Evolutionary conservation across 2,329 filamentous ascomycete species (phyloP).

Genomic region (Aspergillus proliferans): DNA sequence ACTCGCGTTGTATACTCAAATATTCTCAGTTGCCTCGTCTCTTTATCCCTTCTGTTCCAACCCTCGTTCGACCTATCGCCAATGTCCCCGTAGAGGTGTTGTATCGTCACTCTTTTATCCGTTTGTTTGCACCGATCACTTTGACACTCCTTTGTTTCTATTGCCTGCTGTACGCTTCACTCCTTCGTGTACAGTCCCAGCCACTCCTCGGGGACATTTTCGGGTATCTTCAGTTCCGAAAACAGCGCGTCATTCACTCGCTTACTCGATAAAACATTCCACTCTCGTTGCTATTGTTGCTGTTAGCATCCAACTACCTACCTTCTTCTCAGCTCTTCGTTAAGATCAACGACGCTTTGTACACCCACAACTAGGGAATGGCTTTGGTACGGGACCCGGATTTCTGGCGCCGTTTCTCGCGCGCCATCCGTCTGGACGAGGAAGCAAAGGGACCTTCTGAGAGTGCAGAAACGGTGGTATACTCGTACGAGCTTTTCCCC

Average conservation of each 20-base stretch:
- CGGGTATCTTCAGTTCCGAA: too few species aligned
- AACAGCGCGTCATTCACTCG: background rate
- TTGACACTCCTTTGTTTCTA: background rate
- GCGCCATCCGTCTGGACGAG: constrained; percentile 53
- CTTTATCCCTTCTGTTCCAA: too few species aligned
- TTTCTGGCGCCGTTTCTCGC: constrained; percentile 57
- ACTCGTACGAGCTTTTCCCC: constrained; percentile 12
- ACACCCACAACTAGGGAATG: constrained; percentile 26
- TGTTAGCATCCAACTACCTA: background rate
- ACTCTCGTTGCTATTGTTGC: background rate
- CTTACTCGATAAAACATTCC: background rate
- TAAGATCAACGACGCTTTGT: background rate
- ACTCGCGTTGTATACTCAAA: too few species aligned
- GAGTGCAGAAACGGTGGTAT: constrained; percentile 14
- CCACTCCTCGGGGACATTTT: background rate
- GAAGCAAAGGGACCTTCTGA: constrained; percentile 26
- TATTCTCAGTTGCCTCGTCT: too few species aligned
- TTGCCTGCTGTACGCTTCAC: background rate
- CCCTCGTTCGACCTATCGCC: too few species aligned
- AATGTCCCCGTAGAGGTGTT: too few species aligned
- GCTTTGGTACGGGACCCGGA: constrained; percentile 50
- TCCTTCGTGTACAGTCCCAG: background rate
- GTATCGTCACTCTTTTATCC: too few species aligned
- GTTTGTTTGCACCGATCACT: too few species aligned
- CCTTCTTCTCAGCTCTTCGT: background rate